Percentiles rank a stretch among this genome's conserved stretches.
phyloP scores from a whole-genome alignment of 2,329 filamentous ascomycete genomes.

The Verticillium alfalfae region DNA sequence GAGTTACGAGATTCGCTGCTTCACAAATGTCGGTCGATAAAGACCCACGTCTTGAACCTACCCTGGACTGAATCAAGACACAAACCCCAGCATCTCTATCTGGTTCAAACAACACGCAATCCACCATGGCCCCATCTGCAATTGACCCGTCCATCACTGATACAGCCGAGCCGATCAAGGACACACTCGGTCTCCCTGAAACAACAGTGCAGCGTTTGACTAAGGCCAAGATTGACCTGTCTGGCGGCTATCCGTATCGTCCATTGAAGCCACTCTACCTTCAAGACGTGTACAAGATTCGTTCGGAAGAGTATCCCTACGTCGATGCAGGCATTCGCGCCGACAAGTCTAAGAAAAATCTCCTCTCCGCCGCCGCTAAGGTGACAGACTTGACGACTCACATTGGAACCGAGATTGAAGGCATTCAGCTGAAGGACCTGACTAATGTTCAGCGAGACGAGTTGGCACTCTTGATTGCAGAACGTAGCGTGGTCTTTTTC shows the following conservation, averaged over 20 bases:
- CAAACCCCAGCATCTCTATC: not conserved
- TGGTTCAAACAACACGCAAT: too few species aligned
- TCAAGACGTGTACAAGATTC: conserved; percentile 63
- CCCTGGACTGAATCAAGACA: not conserved
- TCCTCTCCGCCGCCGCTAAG: conserved; percentile 56
- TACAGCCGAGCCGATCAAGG: conserved; percentile 56
- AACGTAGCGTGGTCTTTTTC: conserved; percentile 63
- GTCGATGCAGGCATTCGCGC: conserved; percentile 59
- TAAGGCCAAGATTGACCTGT: conserved; percentile 65
- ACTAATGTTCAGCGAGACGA: conserved; percentile 55
- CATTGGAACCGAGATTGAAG: conserved; percentile 61
- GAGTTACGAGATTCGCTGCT: too few species aligned
- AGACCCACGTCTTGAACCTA: too few species aligned
- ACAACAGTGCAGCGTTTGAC: conserved; percentile 52
- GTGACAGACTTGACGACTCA: conserved; percentile 56
- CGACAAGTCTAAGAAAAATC: conserved; percentile 56
- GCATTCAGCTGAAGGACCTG: conserved; percentile 57
- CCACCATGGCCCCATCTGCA: conserved; percentile 45
- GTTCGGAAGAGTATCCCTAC: conserved; percentile 49
- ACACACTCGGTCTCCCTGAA: conserved; percentile 57
- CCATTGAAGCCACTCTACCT: conserved; percentile 62
- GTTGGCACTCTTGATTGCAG: conserved; percentile 55
- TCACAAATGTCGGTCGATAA: too few species aligned
- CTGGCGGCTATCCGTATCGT: conserved; percentile 65
- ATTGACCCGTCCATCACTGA: conserved; percentile 60